Evolutionary conservation across 345 rosid species (phyloP).

Genomic region (Physaria fendleri): DNA sequence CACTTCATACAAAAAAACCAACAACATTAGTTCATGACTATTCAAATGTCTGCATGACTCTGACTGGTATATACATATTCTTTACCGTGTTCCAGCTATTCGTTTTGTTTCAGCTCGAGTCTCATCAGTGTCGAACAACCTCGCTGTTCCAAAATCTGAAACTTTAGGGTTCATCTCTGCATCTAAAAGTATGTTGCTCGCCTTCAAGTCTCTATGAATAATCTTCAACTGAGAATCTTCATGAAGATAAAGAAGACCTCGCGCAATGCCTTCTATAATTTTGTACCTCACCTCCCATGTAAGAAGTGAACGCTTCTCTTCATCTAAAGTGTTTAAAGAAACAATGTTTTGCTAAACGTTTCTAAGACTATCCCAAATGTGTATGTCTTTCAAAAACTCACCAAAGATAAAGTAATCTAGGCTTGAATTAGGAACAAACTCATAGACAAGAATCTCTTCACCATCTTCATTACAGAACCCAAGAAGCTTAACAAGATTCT

Average conservation of each 20-base stretch:
- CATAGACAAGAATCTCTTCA: slow-evolving; percentile 46
- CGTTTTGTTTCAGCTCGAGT: slow-evolving; percentile 22
- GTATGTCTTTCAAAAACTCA: not conserved
- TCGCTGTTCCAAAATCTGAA: slow-evolving; percentile 36
- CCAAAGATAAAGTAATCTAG: slow-evolving; percentile 43
- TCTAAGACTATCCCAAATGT: not conserved
- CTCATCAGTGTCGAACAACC: slow-evolving; percentile 17
- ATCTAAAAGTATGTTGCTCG: slow-evolving; percentile 27
- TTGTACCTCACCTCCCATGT: slow-evolving; percentile 19
- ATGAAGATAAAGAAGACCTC: slow-evolving; percentile 32
- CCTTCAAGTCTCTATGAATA: slow-evolving; percentile 26
- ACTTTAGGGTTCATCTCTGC: slow-evolving; percentile 26
- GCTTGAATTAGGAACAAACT: slow-evolving; percentile 40
- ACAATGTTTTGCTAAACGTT: not conserved
- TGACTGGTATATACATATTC: not conserved
- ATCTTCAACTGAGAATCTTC: slow-evolving; percentile 23
- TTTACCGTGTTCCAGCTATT: slow-evolving; percentile 36
- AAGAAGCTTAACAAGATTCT: slow-evolving; percentile 40
- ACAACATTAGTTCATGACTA: not conserved
- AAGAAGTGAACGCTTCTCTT: slow-evolving; percentile 6
- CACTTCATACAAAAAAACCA: slow-evolving; percentile 25
- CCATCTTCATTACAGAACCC: slow-evolving; percentile 38
- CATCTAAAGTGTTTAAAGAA: slow-evolving; percentile 3
- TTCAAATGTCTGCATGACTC: not conserved
- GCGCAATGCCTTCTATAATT: slow-evolving; percentile 25